Conservation (phyloP, 2,329 filamentous ascomycete genomes). For the Ramularia endophylla region DNA sequence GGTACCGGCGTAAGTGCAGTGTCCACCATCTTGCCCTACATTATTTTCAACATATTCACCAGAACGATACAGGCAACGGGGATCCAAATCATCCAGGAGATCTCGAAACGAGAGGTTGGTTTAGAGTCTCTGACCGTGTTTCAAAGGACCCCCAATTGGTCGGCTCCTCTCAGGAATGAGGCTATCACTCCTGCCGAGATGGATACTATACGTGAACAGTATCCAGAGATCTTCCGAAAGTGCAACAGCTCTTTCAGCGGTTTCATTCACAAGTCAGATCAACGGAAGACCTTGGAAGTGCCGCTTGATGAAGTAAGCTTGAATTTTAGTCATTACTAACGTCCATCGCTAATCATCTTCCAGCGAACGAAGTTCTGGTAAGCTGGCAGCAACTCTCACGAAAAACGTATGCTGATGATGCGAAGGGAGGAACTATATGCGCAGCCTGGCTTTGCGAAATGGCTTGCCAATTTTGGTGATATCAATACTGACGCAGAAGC, state of each 20-base stretch:
- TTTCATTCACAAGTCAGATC: conserved; percentile 29
- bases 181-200: conserved; percentile 17
- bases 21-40: conserved; percentile 30
- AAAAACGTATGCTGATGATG: conserved; percentile 35
- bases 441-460: conserved; percentile 33
- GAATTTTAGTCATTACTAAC: no score
- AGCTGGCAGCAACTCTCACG: no score
- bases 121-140: conserved; percentile 50
- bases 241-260: conserved; percentile 33
- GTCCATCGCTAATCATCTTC: no score
- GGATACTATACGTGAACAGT: conserved; percentile 23
- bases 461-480: conserved; percentile 27
- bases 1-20: conserved; percentile 35
- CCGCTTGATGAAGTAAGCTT: conserved; percentile 35
- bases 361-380: no score
- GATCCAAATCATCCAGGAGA: conserved; percentile 25
- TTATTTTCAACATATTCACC: no score
- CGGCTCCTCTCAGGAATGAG: conserved; percentile 24
- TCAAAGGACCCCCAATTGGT: conserved; percentile 59
- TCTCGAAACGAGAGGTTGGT: conserved; percentile 19
- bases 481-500: conserved; percentile 3
- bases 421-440: conserved; percentile 38
- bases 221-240: conserved; percentile 26
- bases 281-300: conserved; percentile 44
- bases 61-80: no score